A percentile compares a stretch with the other conserved stretches of the same genome.
phyloP scores from a whole-genome alignment of 495 filamentous ascomycete genomes.

The Trichoderma reesei region DNA sequence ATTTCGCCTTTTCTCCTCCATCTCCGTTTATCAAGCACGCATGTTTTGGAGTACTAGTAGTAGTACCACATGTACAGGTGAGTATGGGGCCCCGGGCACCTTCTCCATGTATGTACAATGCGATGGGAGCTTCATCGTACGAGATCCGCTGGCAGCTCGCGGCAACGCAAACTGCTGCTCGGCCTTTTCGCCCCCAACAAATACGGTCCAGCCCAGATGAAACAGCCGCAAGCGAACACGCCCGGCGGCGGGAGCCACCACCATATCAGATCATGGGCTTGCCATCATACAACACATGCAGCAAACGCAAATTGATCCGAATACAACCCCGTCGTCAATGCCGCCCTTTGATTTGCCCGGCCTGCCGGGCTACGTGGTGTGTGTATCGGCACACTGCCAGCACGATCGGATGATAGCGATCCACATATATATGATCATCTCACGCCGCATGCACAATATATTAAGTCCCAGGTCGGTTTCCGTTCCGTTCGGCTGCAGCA shows the following conservation, averaged over 20 bases:
- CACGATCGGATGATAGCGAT: conserved; percentile 8
- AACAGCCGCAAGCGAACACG: not conserved
- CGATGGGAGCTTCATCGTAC: not conserved
- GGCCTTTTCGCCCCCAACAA: not conserved
- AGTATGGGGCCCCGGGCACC: not conserved
- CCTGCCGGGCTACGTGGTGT: not conserved
- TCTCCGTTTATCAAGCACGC: not conserved
- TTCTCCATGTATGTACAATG: too few species aligned
- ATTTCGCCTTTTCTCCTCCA: not conserved
- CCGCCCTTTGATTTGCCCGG: not conserved
- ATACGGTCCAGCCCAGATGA: not conserved
- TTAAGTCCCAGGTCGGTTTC: not conserved
- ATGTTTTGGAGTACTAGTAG: too few species aligned
- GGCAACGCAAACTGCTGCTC: not conserved
- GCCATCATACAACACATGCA: conserved; percentile 1
- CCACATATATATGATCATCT: conserved; percentile 4
- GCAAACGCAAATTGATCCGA: not conserved
- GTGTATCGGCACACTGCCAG: conserved; percentile 4
- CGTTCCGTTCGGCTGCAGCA: too few species aligned
- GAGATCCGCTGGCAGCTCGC: not conserved
- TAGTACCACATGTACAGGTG: too few species aligned
- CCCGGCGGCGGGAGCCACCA: too few species aligned
- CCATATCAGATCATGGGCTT: not conserved
- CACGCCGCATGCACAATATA: conserved; percentile 4
- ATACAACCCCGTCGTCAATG: not conserved